Conservation (phyloP, 129 eudicot genomes). For the Escallonia herrerae region DNA sequence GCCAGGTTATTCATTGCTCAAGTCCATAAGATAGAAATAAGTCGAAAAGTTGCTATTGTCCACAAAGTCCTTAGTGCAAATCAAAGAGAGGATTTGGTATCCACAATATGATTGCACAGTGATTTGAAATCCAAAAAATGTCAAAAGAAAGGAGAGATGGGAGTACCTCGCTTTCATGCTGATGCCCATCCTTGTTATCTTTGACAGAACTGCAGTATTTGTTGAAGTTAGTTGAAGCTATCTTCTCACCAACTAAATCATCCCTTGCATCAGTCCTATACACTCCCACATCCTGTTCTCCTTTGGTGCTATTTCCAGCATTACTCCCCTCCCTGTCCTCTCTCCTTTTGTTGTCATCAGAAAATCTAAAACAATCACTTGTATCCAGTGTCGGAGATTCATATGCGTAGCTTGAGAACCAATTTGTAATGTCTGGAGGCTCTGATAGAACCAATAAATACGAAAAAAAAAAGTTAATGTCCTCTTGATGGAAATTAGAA, state of each 20-base stretch:
- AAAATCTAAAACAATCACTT: constrained; percentile 21
- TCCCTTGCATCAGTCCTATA: background rate
- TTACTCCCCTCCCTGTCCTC: constrained; percentile 1
- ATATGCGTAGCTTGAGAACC: constrained; percentile 71
- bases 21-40: too few species aligned
- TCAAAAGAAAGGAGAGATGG: background rate
- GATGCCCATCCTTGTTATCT: constrained; percentile 1
- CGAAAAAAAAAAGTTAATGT: constrained; percentile 1
- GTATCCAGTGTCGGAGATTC: constrained; percentile 55
- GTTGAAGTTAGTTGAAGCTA: constrained; percentile 1
- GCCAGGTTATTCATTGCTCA: too few species aligned
- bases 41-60: too few species aligned
- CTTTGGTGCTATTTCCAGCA: constrained; percentile 11
- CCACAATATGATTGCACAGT: background rate
- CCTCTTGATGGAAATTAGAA: background rate
- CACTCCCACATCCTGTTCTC: constrained; percentile 1
- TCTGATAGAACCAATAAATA: constrained; percentile 29
- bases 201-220: constrained; percentile 13
- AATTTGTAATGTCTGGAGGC: constrained; percentile 52
- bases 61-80: too few species aligned
- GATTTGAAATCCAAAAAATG: background rate
- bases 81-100: too few species aligned
- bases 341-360: constrained; percentile 12
- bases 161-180: constrained; percentile 11
- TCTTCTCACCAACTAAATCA: constrained; percentile 6